These are phyloP conservation scores for Pachysolen tannophilus DNA, from an alignment of 805 yeast species.

Conservation along the genomic window DNA sequence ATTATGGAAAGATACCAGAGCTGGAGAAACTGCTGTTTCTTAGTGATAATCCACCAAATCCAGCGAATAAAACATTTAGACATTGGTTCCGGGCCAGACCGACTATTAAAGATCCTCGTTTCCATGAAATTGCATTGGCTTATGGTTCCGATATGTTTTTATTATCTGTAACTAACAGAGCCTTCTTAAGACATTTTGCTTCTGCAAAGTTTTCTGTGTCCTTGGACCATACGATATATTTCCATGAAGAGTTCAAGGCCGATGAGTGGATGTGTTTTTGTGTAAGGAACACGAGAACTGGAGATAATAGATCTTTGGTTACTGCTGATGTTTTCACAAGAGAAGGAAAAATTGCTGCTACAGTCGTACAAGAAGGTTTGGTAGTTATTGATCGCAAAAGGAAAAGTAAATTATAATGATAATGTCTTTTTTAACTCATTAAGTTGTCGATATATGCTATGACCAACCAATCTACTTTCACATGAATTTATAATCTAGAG, in stretches of 20 bases:
- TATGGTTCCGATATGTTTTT: conserved; percentile 52
- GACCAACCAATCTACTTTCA: neutral
- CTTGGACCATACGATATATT: conserved; percentile 59
- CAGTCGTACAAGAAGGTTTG: conserved; percentile 61
- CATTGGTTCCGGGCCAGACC: conserved; percentile 7
- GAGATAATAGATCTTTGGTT: conserved; percentile 45
- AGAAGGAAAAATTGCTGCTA: conserved; percentile 46
- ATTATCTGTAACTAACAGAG: conserved; percentile 42
- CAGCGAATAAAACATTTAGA: neutral
- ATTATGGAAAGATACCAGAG: conserved; percentile 10
- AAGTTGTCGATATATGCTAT: neutral
- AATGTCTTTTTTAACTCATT: too few relatives aligned
- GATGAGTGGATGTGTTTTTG: conserved; percentile 46
- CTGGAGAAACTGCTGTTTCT: too few relatives aligned
- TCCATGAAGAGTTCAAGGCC: conserved; percentile 44
- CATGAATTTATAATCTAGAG: neutral
- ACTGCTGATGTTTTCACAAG: conserved; percentile 48
- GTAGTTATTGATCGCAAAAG: conserved; percentile 4
- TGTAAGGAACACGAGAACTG: conserved; percentile 39
- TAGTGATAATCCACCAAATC: too few relatives aligned
- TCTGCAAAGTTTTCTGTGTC: conserved; percentile 48
- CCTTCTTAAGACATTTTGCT: conserved; percentile 36
- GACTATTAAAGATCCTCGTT: conserved; percentile 18
- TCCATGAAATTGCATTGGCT: conserved; percentile 49
- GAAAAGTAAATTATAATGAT: too few relatives aligned